phyloP scores from a whole-genome alignment of 129 eudicot genomes.

The Lonicera japonica region DNA sequence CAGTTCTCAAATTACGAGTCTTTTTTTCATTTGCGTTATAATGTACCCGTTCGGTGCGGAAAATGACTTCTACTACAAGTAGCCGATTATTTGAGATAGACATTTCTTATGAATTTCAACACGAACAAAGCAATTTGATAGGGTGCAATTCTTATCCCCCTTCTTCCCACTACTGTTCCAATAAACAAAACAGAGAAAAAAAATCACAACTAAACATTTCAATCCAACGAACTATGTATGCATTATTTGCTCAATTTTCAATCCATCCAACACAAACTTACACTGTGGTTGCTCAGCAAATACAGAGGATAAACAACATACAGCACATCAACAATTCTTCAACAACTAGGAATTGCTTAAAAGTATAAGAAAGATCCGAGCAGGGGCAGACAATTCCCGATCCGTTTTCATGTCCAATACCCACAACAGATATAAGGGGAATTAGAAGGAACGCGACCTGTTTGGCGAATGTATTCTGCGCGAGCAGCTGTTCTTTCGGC shows the following conservation, averaged over 20 bases:
- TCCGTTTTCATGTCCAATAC: slow-evolving; percentile 14
- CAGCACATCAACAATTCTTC: not conserved
- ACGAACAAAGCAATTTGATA: too few relatives aligned
- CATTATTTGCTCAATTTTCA: not conserved
- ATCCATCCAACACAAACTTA: not conserved
- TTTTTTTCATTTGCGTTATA: too few relatives aligned
- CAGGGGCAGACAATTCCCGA: not conserved
- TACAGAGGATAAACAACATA: slow-evolving; percentile 7
- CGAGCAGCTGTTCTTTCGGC: slow-evolving; percentile 50
- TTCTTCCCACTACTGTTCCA: too few relatives aligned
- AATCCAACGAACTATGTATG: not conserved
- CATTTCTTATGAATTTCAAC: too few relatives aligned
- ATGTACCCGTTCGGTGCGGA: too few relatives aligned
- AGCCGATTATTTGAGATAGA: too few relatives aligned
- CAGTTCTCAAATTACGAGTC: too few relatives aligned
- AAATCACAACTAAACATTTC: too few relatives aligned
- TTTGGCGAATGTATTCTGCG: slow-evolving; percentile 67
- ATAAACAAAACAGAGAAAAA: too few relatives aligned
- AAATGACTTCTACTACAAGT: too few relatives aligned
- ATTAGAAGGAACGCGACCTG: slow-evolving; percentile 55
- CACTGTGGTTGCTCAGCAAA: not conserved
- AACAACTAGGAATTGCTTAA: not conserved
- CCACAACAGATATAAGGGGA: slow-evolving; percentile 54
- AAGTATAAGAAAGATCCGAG: not conserved
- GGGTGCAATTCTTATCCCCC: too few relatives aligned